Base-by-base conservation (phyloP, 768 basidiomycete genomes). In the Termitomyces sp. region DNA sequence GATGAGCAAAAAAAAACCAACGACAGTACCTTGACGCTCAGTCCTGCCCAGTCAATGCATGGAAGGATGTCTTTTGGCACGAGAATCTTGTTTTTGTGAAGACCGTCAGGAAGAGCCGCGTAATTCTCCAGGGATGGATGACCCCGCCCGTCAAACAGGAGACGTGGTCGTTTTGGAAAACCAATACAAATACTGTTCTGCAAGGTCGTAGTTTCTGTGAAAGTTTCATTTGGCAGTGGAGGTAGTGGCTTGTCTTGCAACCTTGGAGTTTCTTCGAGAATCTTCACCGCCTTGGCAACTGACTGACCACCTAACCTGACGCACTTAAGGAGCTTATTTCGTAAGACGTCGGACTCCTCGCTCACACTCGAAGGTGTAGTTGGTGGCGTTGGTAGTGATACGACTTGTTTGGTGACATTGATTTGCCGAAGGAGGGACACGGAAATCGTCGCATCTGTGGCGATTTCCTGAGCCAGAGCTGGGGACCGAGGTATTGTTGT, bases 361-460 rank as follows among this genome's bases (percentile, higher is more conserved):
- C 79, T 80, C 10, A 69, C 64, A 46, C 60, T 67, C 6, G 76
- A 72, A 2, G 83, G 81, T 1, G 80, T 82, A 33, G 76, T 71
- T 6, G 83, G 82, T 4, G 79, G 82, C 12, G 78, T 76, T 0
- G 80, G 78, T 4, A 80, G 74, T 30, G 74, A 68, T 2, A 66
- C 60, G 1, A 72, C 62, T 18, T 73, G 71, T 52, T 82, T 78
- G 9, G 77, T 79, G 60, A 87, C 74, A 27, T 75, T 79, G 20
- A 88, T 76, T 66, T 85, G 81, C 36, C 86, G 85, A 60, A 84
- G 67, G 26, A 91, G 76, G 0, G 84, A 84, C 12, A 89, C 81
- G n/a, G 81, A 81, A 33, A 89, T 83, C 13, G 86, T 87, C 6
- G 89, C 85, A 66, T 89, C 88, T 4, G 85, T 65, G 8, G 87